phyloP scores from a whole-genome alignment of 176 grass and related monocot species.

The Eleusine coracana region DNA sequence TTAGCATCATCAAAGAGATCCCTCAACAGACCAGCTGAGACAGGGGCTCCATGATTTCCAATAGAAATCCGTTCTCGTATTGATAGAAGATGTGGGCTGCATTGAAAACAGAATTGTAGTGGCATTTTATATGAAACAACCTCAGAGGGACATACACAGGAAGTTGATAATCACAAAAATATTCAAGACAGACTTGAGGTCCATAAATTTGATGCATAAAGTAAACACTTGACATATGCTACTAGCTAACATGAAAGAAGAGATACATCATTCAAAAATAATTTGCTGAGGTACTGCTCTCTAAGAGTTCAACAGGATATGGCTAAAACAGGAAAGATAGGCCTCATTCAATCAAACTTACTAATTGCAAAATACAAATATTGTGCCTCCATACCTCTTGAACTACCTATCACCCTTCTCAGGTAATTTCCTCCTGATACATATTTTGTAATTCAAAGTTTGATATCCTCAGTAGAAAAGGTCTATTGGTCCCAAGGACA shows the following conservation, averaged over 20 bases:
- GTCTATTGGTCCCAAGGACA: no score
- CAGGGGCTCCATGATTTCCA: conserved; percentile 67
- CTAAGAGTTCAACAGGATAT: background rate
- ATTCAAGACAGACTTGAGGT: background rate
- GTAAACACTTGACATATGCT: background rate
- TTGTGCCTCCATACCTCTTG: no score
- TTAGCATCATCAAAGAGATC: conserved; percentile 59
- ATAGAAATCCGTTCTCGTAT: conserved; percentile 85
- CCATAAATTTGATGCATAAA: background rate
- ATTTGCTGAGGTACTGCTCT: background rate
- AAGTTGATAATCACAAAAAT: background rate
- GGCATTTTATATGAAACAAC: background rate
- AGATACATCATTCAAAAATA: background rate
- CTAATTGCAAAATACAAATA: no score
- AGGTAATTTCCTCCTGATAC: no score
- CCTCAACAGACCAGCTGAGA: conserved; percentile 57
- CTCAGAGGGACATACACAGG: background rate
- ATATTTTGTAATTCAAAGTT: no score
- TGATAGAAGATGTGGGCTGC: conserved; percentile 83
- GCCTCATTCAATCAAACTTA: no score
- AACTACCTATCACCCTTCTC: no score
- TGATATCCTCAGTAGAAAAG: no score
- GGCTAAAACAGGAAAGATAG: no score
- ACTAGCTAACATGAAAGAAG: background rate
- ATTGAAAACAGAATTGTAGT: background rate